Evolutionary conservation across 306 rosid genomes (phyloP).

Genomic region (Elaeagnus macrophylla): DNA sequence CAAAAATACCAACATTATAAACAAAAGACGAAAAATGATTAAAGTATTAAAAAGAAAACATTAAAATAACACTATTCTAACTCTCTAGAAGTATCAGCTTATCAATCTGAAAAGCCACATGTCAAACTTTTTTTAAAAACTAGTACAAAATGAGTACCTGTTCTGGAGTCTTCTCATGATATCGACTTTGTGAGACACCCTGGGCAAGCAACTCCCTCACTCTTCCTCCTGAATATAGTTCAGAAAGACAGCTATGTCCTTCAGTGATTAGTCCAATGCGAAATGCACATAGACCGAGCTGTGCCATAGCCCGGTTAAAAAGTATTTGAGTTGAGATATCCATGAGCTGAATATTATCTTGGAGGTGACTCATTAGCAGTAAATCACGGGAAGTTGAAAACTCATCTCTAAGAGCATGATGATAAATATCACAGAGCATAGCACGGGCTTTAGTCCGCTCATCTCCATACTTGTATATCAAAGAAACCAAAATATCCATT

Average conservation of each 20-base stretch:
- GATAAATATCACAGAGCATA: slow-evolving; percentile 97
- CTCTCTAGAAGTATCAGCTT: too few species aligned
- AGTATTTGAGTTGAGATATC: slow-evolving; percentile 94
- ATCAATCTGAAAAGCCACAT: neutral
- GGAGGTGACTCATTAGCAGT: slow-evolving; percentile 94
- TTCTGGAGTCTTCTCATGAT: slow-evolving; percentile 97
- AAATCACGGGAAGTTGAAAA: slow-evolving; percentile 79
- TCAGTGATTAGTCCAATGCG: slow-evolving; percentile 69
- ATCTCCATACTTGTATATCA: slow-evolving; percentile 74
- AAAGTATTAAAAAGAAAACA: too few species aligned
- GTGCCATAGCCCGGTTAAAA: slow-evolving; percentile 90
- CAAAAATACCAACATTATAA: too few species aligned
- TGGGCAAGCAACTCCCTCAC: slow-evolving; percentile 96
- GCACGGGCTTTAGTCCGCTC: slow-evolving; percentile 95
- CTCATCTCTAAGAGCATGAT: slow-evolving; percentile 80
- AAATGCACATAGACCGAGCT: slow-evolving; percentile 88
- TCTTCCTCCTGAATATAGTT: slow-evolving; percentile 95
- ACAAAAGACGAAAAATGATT: too few species aligned
- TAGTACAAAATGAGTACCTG: slow-evolving; percentile 45
- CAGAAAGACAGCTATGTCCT: slow-evolving; percentile 84
- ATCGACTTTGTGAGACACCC: slow-evolving; percentile 87
- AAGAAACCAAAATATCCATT: slow-evolving; percentile 75
- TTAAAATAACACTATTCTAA: too few species aligned
- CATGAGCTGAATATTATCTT: slow-evolving; percentile 79
- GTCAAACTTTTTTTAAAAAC: neutral